These are phyloP conservation scores for Sporisorium exsertum DNA, from an alignment of 1,284 basidiomycete genomes.

Conservation along the genomic window DNA sequence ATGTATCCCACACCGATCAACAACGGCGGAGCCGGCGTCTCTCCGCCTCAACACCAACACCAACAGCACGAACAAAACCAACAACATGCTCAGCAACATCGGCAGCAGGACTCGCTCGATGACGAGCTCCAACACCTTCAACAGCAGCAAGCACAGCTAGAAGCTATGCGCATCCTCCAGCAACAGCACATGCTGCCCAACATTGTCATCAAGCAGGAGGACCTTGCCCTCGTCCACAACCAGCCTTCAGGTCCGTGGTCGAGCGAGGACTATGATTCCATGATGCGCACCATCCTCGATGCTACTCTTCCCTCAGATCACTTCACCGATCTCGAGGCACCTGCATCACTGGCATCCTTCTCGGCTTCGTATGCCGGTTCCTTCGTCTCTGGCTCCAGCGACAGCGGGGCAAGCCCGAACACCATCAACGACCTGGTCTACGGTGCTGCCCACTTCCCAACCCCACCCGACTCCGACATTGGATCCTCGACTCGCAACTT, in stretches of 20 bases:
- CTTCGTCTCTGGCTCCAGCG: slow-evolving; percentile 46
- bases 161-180: slow-evolving; percentile 27
- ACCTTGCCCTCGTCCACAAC: slow-evolving; percentile 20
- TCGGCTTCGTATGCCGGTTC: slow-evolving; percentile 43
- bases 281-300: slow-evolving; percentile 51
- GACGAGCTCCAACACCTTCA: slow-evolving; percentile 22
- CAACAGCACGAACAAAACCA: slow-evolving; percentile 22
- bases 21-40: slow-evolving; percentile 13
- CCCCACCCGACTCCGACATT: slow-evolving; percentile 47
- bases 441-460: slow-evolving; percentile 44
- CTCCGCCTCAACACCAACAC: slow-evolving; percentile 25
- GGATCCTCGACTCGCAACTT: slow-evolving; percentile 25
- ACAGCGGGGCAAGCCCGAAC: slow-evolving; percentile 48
- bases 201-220: slow-evolving; percentile 33
- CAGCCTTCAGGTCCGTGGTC: slow-evolving; percentile 43
- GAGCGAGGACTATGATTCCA: slow-evolving; percentile 50
- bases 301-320: slow-evolving; percentile 31
- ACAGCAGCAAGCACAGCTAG: slow-evolving; percentile 36
- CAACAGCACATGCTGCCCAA: slow-evolving; percentile 35
- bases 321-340: slow-evolving; percentile 40
- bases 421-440: slow-evolving; percentile 60
- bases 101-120: slow-evolving; percentile 22
- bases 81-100: slow-evolving; percentile 16
- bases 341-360: slow-evolving; percentile 38
- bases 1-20: slow-evolving; percentile 17